Evolutionary conservation across 176 grass and related monocot genomes (phyloP).

Genomic region (Avena sativa): DNA sequence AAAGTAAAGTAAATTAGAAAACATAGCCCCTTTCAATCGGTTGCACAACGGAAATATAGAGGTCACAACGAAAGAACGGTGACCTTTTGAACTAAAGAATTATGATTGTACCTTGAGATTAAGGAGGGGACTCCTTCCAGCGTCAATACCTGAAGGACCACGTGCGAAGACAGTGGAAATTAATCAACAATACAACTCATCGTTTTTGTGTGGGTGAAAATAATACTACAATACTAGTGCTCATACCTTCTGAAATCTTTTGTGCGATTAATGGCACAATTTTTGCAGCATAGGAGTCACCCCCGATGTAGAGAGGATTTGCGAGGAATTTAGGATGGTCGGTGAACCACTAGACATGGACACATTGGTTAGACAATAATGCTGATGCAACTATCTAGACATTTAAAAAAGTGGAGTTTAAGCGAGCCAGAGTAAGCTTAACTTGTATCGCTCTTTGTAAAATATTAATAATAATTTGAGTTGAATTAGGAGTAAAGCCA

Average conservation of each 20-base stretch:
- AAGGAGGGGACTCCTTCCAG: neutral
- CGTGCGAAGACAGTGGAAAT: neutral
- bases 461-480: neutral
- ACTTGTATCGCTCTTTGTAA: neutral
- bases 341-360: conserved; percentile 56
- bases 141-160: conserved; percentile 40
- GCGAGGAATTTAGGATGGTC: conserved; percentile 45
- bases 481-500: neutral
- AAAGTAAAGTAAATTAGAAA: too few relatives aligned
- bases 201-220: neutral
- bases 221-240: neutral
- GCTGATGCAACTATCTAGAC: neutral
- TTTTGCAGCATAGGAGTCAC: conserved; percentile 63
- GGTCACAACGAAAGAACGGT: too few relatives aligned
- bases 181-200: neutral
- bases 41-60: too few relatives aligned
- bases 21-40: too few relatives aligned
- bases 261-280: conserved; percentile 48
- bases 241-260: conserved; percentile 57
- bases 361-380: neutral
- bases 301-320: conserved; percentile 66
- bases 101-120: conserved; percentile 32
- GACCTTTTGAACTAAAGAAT: neutral
- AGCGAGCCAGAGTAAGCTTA: neutral
- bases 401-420: neutral